Base-by-base conservation (phyloP, 495 filamentous ascomycete genomes). In the Hyaloscypha finlandica region DNA sequence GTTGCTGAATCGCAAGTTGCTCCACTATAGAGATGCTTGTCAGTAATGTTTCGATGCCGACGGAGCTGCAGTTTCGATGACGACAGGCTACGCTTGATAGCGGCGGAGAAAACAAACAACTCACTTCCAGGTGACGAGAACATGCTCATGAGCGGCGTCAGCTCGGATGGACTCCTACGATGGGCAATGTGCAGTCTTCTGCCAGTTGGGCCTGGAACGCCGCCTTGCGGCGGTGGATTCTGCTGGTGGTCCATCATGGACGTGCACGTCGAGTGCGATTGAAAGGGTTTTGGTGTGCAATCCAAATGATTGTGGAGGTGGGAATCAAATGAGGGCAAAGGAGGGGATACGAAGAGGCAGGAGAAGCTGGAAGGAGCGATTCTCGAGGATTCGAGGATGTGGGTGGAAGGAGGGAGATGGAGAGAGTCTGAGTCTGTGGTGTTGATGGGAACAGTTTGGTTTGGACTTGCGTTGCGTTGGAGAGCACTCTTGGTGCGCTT, bases 91-190 rank as follows among this genome's bases (percentile, higher is more conserved):
- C 37, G n/a, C 14, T 20, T 55, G 32, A 65, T 31, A 20, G 29
- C 19, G 48, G 48, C 22, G 29, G 39, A 62, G 16, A 55, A 32
- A 37, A 37, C 35, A 37, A 37, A 37, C 42, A 19, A 80, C 84
- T 81, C 79, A 85, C 83, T 85, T 70, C 79, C 81, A 39, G 83
- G 82, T 55, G 77, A 80, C 64, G 78, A 73, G 71, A 81, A 90
- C 94, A 84, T 94, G 94, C 96, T 97, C 92, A 98, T 97, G 78
- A 99, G 82, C 67, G 96, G 96, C 56, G 95, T 99, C 74, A 99
- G 83, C 84, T 98, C 96, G 68, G 96, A 98, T 57, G 95, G 95
- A 80, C 93, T 98, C 78, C 95, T 87, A 75, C 95, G 89, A 80
- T 99, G 95, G 74, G 96, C 95, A 77, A 99, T 97, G 81, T 98